Evolutionary conservation across 306 rosid genomes (phyloP), one percentile per base, ranked within the genome.

Genomic region (Gillenia trifoliata): DNA sequence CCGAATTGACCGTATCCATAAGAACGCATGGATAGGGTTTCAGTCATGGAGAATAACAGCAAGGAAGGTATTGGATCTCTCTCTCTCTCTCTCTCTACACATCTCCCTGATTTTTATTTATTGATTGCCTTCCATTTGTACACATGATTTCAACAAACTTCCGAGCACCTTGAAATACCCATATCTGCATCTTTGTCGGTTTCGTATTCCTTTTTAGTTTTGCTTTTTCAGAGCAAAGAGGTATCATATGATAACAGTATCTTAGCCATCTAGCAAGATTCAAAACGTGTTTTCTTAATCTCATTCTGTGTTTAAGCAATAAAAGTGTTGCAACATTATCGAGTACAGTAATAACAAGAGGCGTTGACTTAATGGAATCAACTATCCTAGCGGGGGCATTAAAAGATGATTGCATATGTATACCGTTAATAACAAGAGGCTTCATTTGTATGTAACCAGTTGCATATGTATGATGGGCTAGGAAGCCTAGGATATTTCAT

Each of bases 31-130:
- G 99, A 92, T 95, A 45, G 99, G 99, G 76, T 95, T 95, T 85
- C 97, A 88, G 64, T 95, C 99, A 66, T 95, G 99, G 99, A 90
- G 99, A 83, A 93, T 95, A 57, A 92, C 97, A 40, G 99, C 97
- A 30, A 88, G 85, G 90, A 95, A 89, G 96, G 98, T 92, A 41
- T 19, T n/a, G 60, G 49, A 68, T 56, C 26, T 73, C 40, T 54
- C 63, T 68, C 71, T 66, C 20, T 17, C 12, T 29, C 22, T 47
- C 60, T 69, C 73, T 50, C 30, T 28, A 15, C 55, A 1, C 28
- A 7, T 54, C 60, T 55, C 26, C 61, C 61, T 55, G 61, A 55
- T 25, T 33, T 59, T 59, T 45, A 45, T 45, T 2, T 66, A 3
- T 13, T 13, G 12, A 50, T 17, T 68, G 6, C 55, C 25, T 10